A percentile compares a stretch with the other conserved stretches of the same genome.
These are phyloP conservation scores for Arthrobotrys musiformis DNA, from an alignment of 2,329 filamentous ascomycete genomes.

Conservation along the genomic window DNA sequence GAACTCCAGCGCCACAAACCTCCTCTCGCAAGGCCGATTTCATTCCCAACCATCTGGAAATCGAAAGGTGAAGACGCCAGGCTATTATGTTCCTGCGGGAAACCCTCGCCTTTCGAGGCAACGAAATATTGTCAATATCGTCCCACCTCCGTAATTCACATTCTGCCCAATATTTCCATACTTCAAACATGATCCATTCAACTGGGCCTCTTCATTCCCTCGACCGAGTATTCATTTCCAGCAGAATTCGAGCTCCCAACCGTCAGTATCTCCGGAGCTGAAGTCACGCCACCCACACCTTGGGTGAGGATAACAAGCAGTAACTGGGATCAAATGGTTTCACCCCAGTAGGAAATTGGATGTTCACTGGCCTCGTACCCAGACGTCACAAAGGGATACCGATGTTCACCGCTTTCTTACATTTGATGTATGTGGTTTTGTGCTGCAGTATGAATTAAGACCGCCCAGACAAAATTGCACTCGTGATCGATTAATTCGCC, in stretches of 20 bases:
- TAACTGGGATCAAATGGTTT: no score
- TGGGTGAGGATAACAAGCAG: no score
- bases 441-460: no score
- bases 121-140: constrained; percentile 40
- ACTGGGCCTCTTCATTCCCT: neutral
- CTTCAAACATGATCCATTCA: constrained; percentile 5
- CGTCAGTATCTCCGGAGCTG: constrained; percentile 47
- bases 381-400: no score
- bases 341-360: no score
- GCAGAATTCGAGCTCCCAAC: constrained; percentile 11
- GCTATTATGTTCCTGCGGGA: no score
- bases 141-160: constrained; percentile 36
- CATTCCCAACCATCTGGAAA: constrained; percentile 40
- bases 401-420: no score
- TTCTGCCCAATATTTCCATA: constrained; percentile 6
- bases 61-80: no score
- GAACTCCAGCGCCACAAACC: constrained; percentile 39
- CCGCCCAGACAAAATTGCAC: no score
- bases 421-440: no score
- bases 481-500: no score
- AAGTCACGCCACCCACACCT: constrained; percentile 68
- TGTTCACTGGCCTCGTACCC: no score
- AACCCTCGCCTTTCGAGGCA: neutral
- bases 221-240: constrained; percentile 19
- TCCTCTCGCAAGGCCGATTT: constrained; percentile 39